Base-by-base conservation (phyloP, 768 basidiomycete species). In the Kwoniella europaea region DNA sequence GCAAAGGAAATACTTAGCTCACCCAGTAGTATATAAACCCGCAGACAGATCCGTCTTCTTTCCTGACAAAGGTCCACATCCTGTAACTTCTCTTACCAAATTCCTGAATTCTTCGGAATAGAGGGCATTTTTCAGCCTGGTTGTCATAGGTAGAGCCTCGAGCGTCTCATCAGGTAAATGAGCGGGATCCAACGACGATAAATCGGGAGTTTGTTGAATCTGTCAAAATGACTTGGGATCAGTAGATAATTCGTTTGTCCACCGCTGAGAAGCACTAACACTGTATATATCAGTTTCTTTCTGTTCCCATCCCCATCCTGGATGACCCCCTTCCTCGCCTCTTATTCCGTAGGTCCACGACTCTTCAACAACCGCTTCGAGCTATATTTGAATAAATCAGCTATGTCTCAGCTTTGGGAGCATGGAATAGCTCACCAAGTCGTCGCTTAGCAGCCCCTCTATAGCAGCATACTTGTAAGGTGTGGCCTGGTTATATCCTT, bases 211-310 rank as follows among this genome's bases (percentile, higher is more conserved):
- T 86, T 98, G 96, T 84, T 94, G 91, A 77, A 98, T 91, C 95
- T 98, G 76, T 29, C 53, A 42, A n/a, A 42, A 63, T 3, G 46
- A 4, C 41, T 1, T 44, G 57, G 10, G 2, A 42, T 35, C 46
- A 10, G 35, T 7, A 35, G 0, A 35, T 1, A 35, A 35, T 7
- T 9, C 35, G 35, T 35, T 7, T 16, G 2, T n/a, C 20, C 4
- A 46, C 29, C 35, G 24, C 50, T 20, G 2, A 2, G 2, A 44
- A 66, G 2, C 27, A 68, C 52, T 60, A 59, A 91, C 92, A 90
- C 92, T 94, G 89, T 98, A 98, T 74, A 98, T 98, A 80, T 98
- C 96, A 2, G 96, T 98, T 86, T 98, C 92, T 85, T 97, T 98
- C 85, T 94, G 78, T 57, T 83, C 82, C 81, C 82, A 84, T 24